A percentile compares a stretch with the other conserved stretches of the same genome.
Evolutionary conservation across 1,139 yeast species (phyloP).

Genomic region (Torulaspora globosa): DNA sequence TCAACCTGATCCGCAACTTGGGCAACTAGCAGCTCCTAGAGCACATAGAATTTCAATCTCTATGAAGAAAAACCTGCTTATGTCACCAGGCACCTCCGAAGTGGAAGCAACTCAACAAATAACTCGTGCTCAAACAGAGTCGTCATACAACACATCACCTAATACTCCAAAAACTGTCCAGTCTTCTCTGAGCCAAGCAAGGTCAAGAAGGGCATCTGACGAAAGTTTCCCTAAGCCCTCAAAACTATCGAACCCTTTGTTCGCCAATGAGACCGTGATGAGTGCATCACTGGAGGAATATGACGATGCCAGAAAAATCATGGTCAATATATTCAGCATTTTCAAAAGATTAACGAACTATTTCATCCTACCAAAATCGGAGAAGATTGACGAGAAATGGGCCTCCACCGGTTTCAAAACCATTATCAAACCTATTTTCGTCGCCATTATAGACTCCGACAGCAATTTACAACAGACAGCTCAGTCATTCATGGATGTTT

Average conservation of each 20-base stretch:
- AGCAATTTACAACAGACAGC: constrained; percentile 19
- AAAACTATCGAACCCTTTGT: constrained; percentile 7
- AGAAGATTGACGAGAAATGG: constrained; percentile 22
- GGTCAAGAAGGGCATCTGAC: constrained; percentile 27
- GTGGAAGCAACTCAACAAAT: constrained; percentile 12
- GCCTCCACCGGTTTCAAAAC: constrained; percentile 24
- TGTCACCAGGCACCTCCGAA: constrained; percentile 17
- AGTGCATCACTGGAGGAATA: constrained; percentile 15
- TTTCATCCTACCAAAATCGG: constrained; percentile 25
- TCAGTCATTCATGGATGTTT: constrained; percentile 22
- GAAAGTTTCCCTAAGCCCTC: constrained; percentile 17
- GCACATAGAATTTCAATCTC: constrained; percentile 15
- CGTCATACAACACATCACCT: constrained; percentile 5
- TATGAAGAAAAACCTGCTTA: constrained; percentile 8
- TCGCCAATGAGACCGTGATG: constrained; percentile 3
- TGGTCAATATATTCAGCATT: constrained; percentile 34
- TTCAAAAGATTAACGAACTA: constrained; percentile 32
- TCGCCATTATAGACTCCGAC: constrained; percentile 21
- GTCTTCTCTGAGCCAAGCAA: constrained; percentile 24
- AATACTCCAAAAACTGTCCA: constrained; percentile 13
- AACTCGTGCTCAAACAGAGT: constrained; percentile 9
- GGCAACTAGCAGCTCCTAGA: constrained; percentile 18
- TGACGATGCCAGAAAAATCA: constrained; percentile 31
- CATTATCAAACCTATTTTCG: constrained; percentile 25
- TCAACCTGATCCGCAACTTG: constrained; percentile 12